These are phyloP conservation scores for Pseudonitzschia delicatissima DNA, from an alignment of 108 stramenopile genomes.

Conservation along the genomic window DNA sequence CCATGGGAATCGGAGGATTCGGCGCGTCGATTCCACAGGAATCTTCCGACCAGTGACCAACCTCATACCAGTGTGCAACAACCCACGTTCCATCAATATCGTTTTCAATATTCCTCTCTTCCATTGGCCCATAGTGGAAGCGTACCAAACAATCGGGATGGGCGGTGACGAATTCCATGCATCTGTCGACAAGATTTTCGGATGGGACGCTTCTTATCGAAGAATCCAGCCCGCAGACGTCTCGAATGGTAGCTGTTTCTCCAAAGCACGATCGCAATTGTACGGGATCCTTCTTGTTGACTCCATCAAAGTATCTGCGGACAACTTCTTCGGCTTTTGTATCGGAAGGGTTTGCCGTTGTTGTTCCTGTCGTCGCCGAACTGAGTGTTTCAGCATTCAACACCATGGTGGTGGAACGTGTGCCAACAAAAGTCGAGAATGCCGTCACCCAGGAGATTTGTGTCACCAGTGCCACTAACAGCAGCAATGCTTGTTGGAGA, in stretches of 20 bases:
- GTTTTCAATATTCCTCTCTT: not conserved
- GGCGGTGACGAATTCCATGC: constrained; percentile 55
- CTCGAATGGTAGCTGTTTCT: constrained; percentile 45
- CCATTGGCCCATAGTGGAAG: constrained; percentile 39
- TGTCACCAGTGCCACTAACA: no score
- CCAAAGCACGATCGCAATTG: constrained; percentile 50
- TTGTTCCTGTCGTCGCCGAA: no score
- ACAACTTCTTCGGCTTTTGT: constrained; percentile 37
- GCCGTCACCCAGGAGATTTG: no score
- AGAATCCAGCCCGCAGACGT: constrained; percentile 45
- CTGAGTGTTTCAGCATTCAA: no score
- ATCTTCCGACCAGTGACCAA: constrained; percentile 48
- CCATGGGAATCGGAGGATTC: constrained; percentile 28
- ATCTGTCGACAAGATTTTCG: constrained; percentile 48
- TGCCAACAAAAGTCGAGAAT: no score
- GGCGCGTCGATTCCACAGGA: constrained; percentile 43
- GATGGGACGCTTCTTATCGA: constrained; percentile 28
- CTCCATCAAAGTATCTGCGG: constrained; percentile 56
- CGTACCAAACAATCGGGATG: constrained; percentile 55
- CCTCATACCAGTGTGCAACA: constrained; percentile 68
- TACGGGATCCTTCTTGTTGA: constrained; percentile 35
- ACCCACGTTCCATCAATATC: constrained; percentile 38
- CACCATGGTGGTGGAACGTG: no score
- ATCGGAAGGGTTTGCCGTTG: no score
- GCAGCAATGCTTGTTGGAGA: no score